Conservation (phyloP, 1,284 basidiomycete genomes). For the Cryptococcus sp. region DNA sequence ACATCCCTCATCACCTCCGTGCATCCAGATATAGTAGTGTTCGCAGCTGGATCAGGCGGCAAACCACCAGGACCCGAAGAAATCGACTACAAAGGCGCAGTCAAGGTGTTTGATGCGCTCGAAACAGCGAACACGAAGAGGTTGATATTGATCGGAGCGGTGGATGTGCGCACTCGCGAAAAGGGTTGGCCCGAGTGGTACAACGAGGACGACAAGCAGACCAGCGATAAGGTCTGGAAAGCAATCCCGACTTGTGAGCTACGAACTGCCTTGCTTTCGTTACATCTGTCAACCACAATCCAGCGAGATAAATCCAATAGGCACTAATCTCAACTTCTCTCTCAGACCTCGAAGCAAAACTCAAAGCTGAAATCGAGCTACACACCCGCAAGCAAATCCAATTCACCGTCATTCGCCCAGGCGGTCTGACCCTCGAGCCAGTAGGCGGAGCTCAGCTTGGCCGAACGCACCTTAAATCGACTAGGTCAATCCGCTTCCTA, state of each 20-base stretch:
- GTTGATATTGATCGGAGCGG: conserved; percentile 64
- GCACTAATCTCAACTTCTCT: too few species aligned
- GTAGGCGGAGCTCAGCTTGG: conserved; percentile 63
- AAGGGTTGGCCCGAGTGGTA: conserved; percentile 60
- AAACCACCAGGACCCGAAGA: conserved; percentile 65
- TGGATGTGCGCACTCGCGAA: conserved; percentile 62
- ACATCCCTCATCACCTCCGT: conserved; percentile 58
- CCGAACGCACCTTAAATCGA: conserved; percentile 58
- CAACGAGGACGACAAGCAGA: conserved; percentile 42
- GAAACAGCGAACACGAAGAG: conserved; percentile 57
- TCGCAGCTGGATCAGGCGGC: conserved; percentile 68
- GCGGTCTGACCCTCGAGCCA: conserved; percentile 60
- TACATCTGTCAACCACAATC: too few species aligned
- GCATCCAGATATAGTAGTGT: conserved; percentile 62
- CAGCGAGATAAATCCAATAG: too few species aligned
- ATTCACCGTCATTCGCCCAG: conserved; percentile 71
- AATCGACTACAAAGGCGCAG: conserved; percentile 70
- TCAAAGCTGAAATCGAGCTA: conserved; percentile 70
- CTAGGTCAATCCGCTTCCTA: conserved; percentile 53
- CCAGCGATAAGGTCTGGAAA: conserved; percentile 56
- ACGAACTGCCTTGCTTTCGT: too few species aligned
- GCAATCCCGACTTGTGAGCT: conserved; percentile 46
- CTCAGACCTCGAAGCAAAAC: conserved; percentile 65
- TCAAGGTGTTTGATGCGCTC: conserved; percentile 72
- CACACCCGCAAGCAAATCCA: conserved; percentile 62